phyloP scores from a whole-genome alignment of 352 stramenopile genomes.

The Phytophthora quininea region DNA sequence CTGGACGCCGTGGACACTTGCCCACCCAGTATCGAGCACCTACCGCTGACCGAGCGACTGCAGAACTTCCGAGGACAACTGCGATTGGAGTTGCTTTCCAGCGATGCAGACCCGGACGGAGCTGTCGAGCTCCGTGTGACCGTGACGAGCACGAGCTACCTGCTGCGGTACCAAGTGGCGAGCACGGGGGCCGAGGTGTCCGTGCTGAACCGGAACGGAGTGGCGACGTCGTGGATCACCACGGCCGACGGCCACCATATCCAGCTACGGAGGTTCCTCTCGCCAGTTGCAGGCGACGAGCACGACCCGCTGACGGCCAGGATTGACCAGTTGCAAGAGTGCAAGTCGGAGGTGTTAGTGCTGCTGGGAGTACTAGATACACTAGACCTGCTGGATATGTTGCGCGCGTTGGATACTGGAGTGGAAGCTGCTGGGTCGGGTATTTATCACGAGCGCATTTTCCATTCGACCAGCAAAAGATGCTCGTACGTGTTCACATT shows the following conservation, averaged over 20 bases:
- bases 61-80: constrained; percentile 55
- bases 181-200: constrained; percentile 47
- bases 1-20: not conserved
- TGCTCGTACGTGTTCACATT: constrained; percentile 57
- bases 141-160: constrained; percentile 38
- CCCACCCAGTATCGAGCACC: constrained; percentile 8
- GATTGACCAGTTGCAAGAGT: constrained; percentile 1
- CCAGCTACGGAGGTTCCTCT: constrained; percentile 48
- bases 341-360: constrained; percentile 37
- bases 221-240: constrained; percentile 59
- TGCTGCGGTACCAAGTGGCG: constrained; percentile 53
- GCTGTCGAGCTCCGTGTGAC: constrained; percentile 38
- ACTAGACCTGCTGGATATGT: constrained; percentile 56
- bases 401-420: constrained; percentile 29
- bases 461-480: constrained; percentile 40
- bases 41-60: constrained; percentile 44
- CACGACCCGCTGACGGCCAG: constrained; percentile 11
- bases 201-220: constrained; percentile 43
- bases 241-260: constrained; percentile 32
- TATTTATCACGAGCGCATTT: constrained; percentile 6
- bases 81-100: constrained; percentile 35
- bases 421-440: not conserved
- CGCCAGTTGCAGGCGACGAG: not conserved
- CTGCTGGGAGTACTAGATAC: constrained; percentile 52
- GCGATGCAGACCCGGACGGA: not conserved